These are phyloP conservation scores for Pharnaceum exiguum DNA, from an alignment of 148 eudicot species.

Conservation along the genomic window DNA sequence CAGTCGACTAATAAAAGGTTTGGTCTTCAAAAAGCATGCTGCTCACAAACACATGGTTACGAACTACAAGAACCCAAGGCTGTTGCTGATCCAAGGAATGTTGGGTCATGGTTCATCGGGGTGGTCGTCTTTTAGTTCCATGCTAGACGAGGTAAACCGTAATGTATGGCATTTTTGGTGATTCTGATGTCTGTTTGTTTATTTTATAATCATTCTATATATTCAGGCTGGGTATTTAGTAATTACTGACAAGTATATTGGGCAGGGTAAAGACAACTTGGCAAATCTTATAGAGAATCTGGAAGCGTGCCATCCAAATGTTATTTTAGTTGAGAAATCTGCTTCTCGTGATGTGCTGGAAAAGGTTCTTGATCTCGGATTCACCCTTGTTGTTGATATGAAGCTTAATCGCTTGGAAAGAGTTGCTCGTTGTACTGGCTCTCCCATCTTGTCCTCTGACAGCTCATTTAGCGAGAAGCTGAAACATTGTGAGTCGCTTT, in stretches of 20 bases:
- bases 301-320: conserved; percentile 64
- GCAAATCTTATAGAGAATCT: conserved; percentile 43
- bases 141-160: conserved; percentile 54
- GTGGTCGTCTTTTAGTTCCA: conserved; percentile 72
- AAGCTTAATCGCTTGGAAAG: conserved; percentile 86
- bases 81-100: conserved; percentile 70
- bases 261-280: conserved; percentile 47
- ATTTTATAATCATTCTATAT: not conserved
- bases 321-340: conserved; percentile 83
- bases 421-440: conserved; percentile 83
- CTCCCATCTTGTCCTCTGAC: conserved; percentile 65
- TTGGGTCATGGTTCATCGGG: conserved; percentile 69
- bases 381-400: conserved; percentile 88
- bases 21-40: conserved; percentile 95
- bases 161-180: not conserved
- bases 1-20: conserved; percentile 70
- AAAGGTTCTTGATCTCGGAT: conserved; percentile 60
- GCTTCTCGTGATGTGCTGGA: conserved; percentile 79
- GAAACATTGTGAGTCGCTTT: conserved; percentile 58
- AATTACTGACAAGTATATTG: conserved; percentile 17
- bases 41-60: conserved; percentile 97
- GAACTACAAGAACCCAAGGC: conserved; percentile 59
- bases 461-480: conserved; percentile 42
- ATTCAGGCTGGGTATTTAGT: conserved; percentile 4
- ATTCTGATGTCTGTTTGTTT: not conserved